phyloP scores from a whole-genome alignment of 2,329 filamentous ascomycete species.

The Xylariaceae sp. region DNA sequence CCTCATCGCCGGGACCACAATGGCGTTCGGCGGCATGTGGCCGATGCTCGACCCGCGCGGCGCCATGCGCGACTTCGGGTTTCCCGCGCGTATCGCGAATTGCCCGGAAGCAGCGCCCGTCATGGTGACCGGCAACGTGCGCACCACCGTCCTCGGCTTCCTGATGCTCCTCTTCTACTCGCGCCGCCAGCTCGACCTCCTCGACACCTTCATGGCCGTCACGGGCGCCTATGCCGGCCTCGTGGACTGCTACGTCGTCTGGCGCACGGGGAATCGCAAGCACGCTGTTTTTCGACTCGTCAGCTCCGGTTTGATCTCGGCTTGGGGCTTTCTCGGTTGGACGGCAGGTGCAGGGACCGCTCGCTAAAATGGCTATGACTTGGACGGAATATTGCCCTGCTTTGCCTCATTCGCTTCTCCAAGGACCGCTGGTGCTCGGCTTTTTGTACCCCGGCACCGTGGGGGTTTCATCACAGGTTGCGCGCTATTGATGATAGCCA shows the following conservation, averaged over 20 bases:
- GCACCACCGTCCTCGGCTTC: constrained; percentile 23
- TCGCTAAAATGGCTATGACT: too few relatives aligned
- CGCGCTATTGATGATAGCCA: too few relatives aligned
- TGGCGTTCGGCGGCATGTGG: constrained; percentile 27
- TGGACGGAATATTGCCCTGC: too few relatives aligned
- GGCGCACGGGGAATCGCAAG: constrained; percentile 19
- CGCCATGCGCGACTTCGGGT: constrained; percentile 26
- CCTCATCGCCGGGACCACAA: constrained; percentile 14
- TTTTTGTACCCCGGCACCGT: too few relatives aligned
- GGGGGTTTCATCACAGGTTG: too few relatives aligned
- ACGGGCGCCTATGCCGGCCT: constrained; percentile 22
- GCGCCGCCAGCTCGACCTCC: constrained; percentile 12
- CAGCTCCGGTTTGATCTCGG: constrained; percentile 15
- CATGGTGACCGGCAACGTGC: constrained; percentile 19
- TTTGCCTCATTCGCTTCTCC: too few relatives aligned
- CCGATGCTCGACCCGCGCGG: constrained; percentile 17
- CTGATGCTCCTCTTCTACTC: constrained; percentile 21
- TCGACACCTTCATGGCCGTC: constrained; percentile 24
- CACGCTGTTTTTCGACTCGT: constrained; percentile 19
- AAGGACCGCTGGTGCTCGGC: too few relatives aligned
- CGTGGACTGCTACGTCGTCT: constrained; percentile 25
- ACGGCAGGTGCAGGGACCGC: too few relatives aligned
- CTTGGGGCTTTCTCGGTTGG: background rate
- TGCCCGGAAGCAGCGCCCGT: constrained; percentile 18
- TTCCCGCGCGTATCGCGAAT: constrained; percentile 20